Evolutionary conservation across 192 early-diverging fungal genomes (phyloP), one percentile per base, ranked within the genome.

Genomic region (Chytriomyces sp.): DNA sequence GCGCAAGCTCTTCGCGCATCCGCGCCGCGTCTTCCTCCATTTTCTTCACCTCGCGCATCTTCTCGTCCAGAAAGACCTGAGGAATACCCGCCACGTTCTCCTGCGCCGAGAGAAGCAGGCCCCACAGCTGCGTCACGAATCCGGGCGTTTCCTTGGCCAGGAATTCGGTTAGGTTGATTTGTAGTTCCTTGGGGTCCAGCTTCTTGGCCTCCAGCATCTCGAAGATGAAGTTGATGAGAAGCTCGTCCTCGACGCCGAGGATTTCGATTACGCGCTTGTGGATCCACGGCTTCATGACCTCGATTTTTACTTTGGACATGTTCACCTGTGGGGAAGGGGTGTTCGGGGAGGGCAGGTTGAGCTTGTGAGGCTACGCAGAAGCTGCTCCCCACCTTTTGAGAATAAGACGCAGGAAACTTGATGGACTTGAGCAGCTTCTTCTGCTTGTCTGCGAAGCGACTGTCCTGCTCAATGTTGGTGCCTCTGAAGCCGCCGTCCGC

Each of bases 91-190:
- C 85, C 8, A 87, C 78, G 41, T 84, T 85, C 22, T 84, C 81
- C 70, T 98, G 95, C 2, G 97, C 97, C 74, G 89, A 91, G n/a
- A 97, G 71, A 7, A 98, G 79, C 12, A 96, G 78, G n/a, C 81
- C 81, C 97, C 97, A 99, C 12, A 99, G 85, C 63, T 91, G 90
- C 39, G 88, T 81, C 73, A 98, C 90, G 80, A 99, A 98, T 4
- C 64, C 76, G 34, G 82, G 81, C 4, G 97, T 83, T 36, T 70
- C n/a, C 22, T 92, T 94, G 25, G 82, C 83, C 25, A 99, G 79
- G 67, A 99, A 99, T 10, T 95, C 95, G 2, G 94, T 95, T 7
- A 99, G 82, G 69, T 94, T 93, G 64, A 98, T 94, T 78, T 99
- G 97, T 84, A 99, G 93, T 22, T 84, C 72, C 66, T 89, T 91